phyloP scores from a whole-genome alignment of 1,284 basidiomycete genomes.

The Irpex lacteus region DNA sequence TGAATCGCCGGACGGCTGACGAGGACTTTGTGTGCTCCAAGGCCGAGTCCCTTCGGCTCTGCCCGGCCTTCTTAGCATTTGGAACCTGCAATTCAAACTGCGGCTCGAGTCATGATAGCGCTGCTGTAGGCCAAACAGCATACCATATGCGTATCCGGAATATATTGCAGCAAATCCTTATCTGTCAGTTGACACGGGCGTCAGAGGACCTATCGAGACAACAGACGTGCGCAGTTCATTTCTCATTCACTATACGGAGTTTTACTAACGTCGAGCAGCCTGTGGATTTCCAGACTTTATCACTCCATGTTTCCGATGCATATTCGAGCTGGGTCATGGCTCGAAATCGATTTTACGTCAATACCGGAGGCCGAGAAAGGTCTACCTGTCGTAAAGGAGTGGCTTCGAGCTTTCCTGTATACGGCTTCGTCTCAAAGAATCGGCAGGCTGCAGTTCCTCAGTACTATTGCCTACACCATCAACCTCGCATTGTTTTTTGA shows the following conservation, averaged over 20 bases:
- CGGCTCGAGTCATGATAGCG: constrained; percentile 27
- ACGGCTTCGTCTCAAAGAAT: constrained; percentile 8
- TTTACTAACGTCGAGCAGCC: constrained; percentile 9
- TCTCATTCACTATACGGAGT: not conserved
- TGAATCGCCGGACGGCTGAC: constrained; percentile 21
- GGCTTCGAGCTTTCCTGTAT: constrained; percentile 39
- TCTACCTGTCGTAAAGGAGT: constrained; percentile 36
- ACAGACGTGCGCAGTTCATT: constrained; percentile 19
- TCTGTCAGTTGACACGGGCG: constrained; percentile 35
- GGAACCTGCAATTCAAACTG: constrained; percentile 32
- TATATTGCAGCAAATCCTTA: constrained; percentile 46
- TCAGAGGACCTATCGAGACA: constrained; percentile 17
- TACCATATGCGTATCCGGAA: constrained; percentile 41
- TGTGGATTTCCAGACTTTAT: constrained; percentile 23
- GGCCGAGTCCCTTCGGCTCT: constrained; percentile 36
- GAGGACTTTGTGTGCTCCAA: constrained; percentile 34
- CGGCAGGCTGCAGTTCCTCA: constrained; percentile 13
- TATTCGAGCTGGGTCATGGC: constrained; percentile 22
- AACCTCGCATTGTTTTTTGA: constrained; percentile 25
- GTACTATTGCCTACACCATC: constrained; percentile 20
- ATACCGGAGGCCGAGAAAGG: constrained; percentile 37
- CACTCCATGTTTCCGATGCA: constrained; percentile 21
- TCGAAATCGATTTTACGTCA: constrained; percentile 28
- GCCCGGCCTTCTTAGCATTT: constrained; percentile 34
- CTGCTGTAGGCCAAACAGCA: constrained; percentile 19